Percentiles rank a stretch among this genome's conserved stretches.
Conservation (phyloP, 257 asterid genomes). For the Oldenlandia corymbosa region DNA sequence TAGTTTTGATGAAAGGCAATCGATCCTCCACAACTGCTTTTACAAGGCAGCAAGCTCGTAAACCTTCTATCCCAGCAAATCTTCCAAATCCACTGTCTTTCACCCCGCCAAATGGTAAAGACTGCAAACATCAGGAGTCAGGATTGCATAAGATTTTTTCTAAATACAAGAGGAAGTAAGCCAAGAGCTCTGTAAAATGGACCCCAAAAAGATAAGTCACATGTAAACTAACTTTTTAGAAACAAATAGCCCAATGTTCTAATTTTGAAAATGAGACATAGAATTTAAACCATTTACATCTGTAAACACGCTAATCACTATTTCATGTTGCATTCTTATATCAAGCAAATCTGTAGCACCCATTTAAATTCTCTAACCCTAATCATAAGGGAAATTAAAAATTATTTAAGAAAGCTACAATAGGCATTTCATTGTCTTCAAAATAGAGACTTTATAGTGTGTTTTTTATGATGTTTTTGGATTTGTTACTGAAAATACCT, state of each 20-base stretch:
- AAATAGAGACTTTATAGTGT: no score
- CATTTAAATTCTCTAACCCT: no score
- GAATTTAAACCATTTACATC: not conserved
- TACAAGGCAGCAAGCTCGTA: slow-evolving; percentile 94
- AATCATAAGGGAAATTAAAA: no score
- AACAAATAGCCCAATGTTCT: slow-evolving; percentile 1
- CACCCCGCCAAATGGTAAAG: slow-evolving; percentile 96
- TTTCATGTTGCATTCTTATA: not conserved
- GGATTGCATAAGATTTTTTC: not conserved
- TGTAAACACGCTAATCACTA: not conserved
- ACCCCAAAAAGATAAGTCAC: not conserved
- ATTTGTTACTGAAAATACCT: no score
- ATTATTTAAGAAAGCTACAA: no score
- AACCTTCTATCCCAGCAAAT: slow-evolving; percentile 92
- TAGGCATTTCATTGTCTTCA: not conserved
- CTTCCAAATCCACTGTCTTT: slow-evolving; percentile 98
- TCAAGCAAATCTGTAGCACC: no score
- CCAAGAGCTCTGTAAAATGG: not conserved
- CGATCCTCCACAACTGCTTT: slow-evolving; percentile 92
- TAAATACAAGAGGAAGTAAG: not conserved
- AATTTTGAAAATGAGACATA: not conserved
- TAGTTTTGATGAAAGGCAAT: slow-evolving; percentile 92
- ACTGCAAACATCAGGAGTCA: slow-evolving; percentile 33
- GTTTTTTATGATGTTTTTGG: slow-evolving; percentile 1
- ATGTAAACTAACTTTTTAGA: not conserved